Conservation (phyloP, 140 eudicot genomes). For the Flaveria floridana region DNA sequence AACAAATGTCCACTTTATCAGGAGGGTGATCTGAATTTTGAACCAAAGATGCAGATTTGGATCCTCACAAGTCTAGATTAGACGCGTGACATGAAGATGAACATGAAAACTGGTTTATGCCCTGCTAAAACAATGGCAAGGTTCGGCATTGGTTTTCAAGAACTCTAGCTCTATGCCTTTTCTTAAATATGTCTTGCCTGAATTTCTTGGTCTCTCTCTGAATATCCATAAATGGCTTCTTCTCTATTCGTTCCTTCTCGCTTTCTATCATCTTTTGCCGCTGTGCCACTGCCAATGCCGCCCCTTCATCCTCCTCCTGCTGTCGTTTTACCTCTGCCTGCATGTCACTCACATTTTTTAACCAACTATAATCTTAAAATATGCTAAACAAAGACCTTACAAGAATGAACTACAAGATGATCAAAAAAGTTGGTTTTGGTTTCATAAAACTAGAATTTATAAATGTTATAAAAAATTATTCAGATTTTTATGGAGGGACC, state of each 20-base stretch:
- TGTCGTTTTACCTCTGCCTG: conserved; percentile 50
- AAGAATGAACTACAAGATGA: background rate
- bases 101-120: conserved; percentile 6
- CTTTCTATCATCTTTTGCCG: conserved; percentile 55
- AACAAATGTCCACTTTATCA: conserved; percentile 15
- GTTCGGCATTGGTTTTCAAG: conserved; percentile 48
- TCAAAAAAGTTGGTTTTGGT: conserved; percentile 3
- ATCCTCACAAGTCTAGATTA: background rate
- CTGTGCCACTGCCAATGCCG: conserved; percentile 46
- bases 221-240: conserved; percentile 53
- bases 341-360: conserved; percentile 9
- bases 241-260: conserved; percentile 51
- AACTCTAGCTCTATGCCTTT: conserved; percentile 57
- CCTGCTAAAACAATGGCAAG: conserved; percentile 43
- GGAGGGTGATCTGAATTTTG: conserved; percentile 17
- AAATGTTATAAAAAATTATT: background rate
- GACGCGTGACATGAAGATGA: conserved; percentile 27
- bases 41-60: conserved; percentile 23
- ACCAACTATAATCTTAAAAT: background rate
- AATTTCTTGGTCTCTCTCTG: conserved; percentile 59
- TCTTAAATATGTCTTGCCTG: conserved; percentile 62
- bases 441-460: too few relatives aligned
- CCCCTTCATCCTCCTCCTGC: conserved; percentile 46
- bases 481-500: conserved; percentile 27
- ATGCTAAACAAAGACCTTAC: background rate